Percentiles rank a stretch among this genome's conserved stretches.
Evolutionary conservation across 2,329 filamentous ascomycete genomes (phyloP).

Genomic region (Penicillium vulpinum): DNA sequence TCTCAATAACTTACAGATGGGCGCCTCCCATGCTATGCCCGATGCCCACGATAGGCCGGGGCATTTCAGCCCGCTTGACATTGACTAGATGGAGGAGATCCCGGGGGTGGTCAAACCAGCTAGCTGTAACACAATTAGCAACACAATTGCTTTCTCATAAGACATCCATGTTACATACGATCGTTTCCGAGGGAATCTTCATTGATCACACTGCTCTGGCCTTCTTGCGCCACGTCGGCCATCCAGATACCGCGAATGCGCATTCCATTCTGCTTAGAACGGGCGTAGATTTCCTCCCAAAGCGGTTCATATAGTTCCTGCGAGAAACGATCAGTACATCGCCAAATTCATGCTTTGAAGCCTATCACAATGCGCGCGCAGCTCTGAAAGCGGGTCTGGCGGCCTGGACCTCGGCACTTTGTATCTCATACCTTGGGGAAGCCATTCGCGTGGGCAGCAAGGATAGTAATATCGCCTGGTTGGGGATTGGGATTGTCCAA

Average conservation of each 20-base stretch:
- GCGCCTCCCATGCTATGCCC: conserved; percentile 88
- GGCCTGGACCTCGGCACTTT: conserved; percentile 7
- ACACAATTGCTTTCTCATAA: not conserved
- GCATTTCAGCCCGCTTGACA: conserved; percentile 74
- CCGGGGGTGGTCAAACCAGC: conserved; percentile 81
- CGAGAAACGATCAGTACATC: conserved; percentile 4
- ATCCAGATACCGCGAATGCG: conserved; percentile 84
- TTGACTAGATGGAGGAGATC: conserved; percentile 87
- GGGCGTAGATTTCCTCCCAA: conserved; percentile 75
- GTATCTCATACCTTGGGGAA: conserved; percentile 71
- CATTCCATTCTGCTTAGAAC: conserved; percentile 60
- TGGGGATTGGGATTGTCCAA: conserved; percentile 66
- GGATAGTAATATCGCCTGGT: conserved; percentile 77
- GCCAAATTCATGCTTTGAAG: not conserved
- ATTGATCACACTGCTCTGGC: conserved; percentile 75
- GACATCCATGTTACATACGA: conserved; percentile 54
- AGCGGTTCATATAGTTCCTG: conserved; percentile 90
- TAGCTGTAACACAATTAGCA: conserved; percentile 54
- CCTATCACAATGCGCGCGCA: not conserved
- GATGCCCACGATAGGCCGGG: conserved; percentile 77
- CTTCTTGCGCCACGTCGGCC: conserved; percentile 83
- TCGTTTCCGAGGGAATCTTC: conserved; percentile 77
- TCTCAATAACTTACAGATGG: conserved; percentile 53
- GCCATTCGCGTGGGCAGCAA: conserved; percentile 86
- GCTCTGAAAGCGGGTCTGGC: not conserved